Base-by-base conservation (phyloP, 768 basidiomycete genomes). In the Termitomyces bulborhizus region DNA sequence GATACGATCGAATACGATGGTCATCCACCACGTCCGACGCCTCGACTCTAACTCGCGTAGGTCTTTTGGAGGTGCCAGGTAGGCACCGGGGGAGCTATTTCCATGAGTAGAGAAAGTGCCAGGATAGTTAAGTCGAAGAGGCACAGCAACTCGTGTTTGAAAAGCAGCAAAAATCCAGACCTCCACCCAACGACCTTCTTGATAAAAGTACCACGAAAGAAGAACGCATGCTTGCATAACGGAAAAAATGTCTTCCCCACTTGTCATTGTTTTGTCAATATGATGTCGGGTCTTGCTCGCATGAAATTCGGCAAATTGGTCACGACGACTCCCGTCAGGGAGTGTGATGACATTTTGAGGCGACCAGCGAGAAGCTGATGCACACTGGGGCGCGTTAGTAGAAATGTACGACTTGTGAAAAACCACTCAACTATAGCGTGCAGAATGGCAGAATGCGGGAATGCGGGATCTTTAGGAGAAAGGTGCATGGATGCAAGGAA, bases 121-220 rank as follows among this genome's bases (percentile, higher is more conserved):
- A 3, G 90, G 90, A 66, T 90, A 90, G 68, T 93, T 93, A 27
- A 92, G 71, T 42, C 90, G 84, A 31, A 93, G 75, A 5, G 90
- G 91, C 16, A 93, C 78, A 26, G 89, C 87, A 18, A 89, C 88
- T 31, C 90, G 79, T 15, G 85, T 89, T 65, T 91, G 88, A 63
- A 92, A 92, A 12, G 82, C 88, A 18, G 91, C 89, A 69, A 91
- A 91, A 40, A 92, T 88, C 91, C 91, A 93, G 3, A 93, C 86
- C 69, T 93, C 91, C 8, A 93, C 90, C 91, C 91, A 82, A 53
- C 90, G 79, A 2, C 91, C 90, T 69, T 93, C 91, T 54, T 90
- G 86, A 65, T 92, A 93, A 61, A 93, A 92, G 69, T 90, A 93
- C 91, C 91, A 93, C 1, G 88, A 89, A 16, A 93, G 79, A 24